Evolutionary conservation across 2,329 filamentous ascomycete species (phyloP), one percentile per base, ranked within the genome.

Genomic region (Neonectria neomacrospora): DNA sequence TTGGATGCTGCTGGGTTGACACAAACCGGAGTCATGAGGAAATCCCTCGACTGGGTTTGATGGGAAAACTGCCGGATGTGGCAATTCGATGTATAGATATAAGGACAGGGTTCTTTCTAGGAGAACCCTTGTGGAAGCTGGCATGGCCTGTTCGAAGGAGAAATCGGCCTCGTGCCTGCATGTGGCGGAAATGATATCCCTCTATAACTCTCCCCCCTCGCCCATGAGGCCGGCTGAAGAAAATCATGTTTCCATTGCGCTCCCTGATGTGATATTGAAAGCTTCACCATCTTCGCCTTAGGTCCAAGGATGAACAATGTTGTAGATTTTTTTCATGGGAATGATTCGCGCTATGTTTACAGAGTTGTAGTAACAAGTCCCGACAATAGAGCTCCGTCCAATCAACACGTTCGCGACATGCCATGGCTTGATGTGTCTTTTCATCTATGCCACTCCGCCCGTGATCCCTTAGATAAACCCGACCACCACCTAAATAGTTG

Each of bases 1-100:
- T 51, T 50, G 66, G 57, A 58, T 66, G 67, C 71, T 61, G 69
- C 69, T 61, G 71, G 68, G 61, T 67, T 66, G 30, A 58, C 50
- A 60, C 65, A 64, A 55, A 61, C 41, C 42, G 58, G 62, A 63
- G 34, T 56, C 45, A 61, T 61, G 39, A 63, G 50, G 45, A 51
- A 47, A 53, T 44, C 48, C 47, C 53, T 58, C 42, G 60, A 41
- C 34, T 14, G n/a, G 34, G 26, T 44, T 51, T 58, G 54, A 48
- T 57, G 50, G 48, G 26, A 32, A 39, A 34, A 6, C 18, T 41
- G 42, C 47, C 59, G 30, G 22, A 28, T 45, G 42, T 48, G 45
- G 53, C 39, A 23, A 11, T 39, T 48, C 37, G 44, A 61, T 57
- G 53, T 62, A 62, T 47, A 53, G 41, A 57, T 56, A 45, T 11